These are phyloP conservation scores for Penicillium subrubescens DNA, from an alignment of 495 filamentous ascomycete genomes.

Conservation along the genomic window DNA sequence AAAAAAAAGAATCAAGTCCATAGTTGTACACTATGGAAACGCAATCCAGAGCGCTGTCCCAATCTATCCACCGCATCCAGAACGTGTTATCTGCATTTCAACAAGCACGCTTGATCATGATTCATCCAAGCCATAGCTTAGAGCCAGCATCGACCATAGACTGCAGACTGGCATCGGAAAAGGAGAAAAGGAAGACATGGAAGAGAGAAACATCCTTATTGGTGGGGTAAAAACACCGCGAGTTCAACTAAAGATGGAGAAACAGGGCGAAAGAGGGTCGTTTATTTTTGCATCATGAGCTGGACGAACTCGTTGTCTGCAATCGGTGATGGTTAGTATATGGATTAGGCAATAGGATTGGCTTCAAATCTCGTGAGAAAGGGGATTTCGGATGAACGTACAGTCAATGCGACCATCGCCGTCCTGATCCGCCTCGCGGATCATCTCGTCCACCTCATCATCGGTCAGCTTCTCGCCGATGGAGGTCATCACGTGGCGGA, in stretches of 20 bases:
- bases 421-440: conserved; percentile 98
- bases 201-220: conserved; percentile 28
- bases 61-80: conserved; percentile 13
- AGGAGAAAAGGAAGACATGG: conserved; percentile 21
- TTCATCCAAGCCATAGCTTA: conserved; percentile 31
- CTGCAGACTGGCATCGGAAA: conserved; percentile 25
- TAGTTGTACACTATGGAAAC: conserved; percentile 13
- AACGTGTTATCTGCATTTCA: conserved; percentile 24
- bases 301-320: conserved; percentile 99
- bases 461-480: conserved; percentile 99
- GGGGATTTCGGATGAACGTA: conserved; percentile 38
- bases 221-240: conserved; percentile 15
- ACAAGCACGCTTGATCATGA: conserved; percentile 37
- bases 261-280: conserved; percentile 26
- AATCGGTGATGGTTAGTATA: conserved; percentile 5
- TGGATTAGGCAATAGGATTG: not conserved
- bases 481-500: conserved; percentile 99
- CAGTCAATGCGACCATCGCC: conserved; percentile 97
- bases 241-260: conserved; percentile 40
- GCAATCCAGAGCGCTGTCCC: conserved; percentile 14
- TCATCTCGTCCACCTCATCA: conserved; percentile 99
- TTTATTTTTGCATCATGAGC: conserved; percentile 99
- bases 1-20: conserved; percentile 12
- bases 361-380: not conserved
- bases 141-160: conserved; percentile 35